phyloP scores from a whole-genome alignment of 192 early-diverging fungal genomes.

The Linnemannia hyalina region DNA sequence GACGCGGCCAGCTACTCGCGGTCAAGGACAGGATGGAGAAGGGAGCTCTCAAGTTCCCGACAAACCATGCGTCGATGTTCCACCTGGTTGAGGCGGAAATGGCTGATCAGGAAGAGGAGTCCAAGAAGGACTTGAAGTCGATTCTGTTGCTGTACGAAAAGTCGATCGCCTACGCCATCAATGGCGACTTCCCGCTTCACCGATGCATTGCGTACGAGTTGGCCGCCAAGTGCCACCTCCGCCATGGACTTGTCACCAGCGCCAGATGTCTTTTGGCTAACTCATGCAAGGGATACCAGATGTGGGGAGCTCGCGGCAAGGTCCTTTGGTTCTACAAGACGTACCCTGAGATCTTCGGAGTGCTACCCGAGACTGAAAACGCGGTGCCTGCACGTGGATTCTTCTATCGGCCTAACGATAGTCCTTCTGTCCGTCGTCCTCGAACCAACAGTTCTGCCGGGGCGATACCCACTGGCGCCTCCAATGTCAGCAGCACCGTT shows the following conservation, averaged over 20 bases:
- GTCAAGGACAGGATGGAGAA: constrained; percentile 41
- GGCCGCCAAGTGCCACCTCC: constrained; percentile 36
- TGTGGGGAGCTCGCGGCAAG: constrained; percentile 49
- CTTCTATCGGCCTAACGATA: constrained; percentile 42
- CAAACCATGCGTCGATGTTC: constrained; percentile 54
- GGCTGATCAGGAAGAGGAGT: constrained; percentile 31
- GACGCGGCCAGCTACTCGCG: not conserved
- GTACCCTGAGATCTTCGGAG: constrained; percentile 37
- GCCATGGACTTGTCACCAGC: constrained; percentile 40
- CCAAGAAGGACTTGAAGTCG: constrained; percentile 12
- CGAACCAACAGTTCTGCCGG: not conserved
- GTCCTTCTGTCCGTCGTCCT: not conserved
- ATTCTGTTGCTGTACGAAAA: constrained; percentile 39
- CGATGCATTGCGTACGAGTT: constrained; percentile 33
- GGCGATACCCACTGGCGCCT: not conserved
- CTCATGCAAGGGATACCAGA: constrained; percentile 36
- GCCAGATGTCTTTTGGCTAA: constrained; percentile 36
- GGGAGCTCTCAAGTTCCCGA: constrained; percentile 25
- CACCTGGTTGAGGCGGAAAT: constrained; percentile 49
- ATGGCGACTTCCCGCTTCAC: constrained; percentile 38
- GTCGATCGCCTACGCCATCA: constrained; percentile 32
- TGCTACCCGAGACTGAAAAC: constrained; percentile 18
- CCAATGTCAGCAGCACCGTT: constrained; percentile 4
- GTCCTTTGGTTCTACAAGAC: constrained; percentile 41
- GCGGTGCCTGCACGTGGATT: constrained; percentile 16